Percentiles rank a stretch among this genome's conserved stretches.
phyloP scores from a whole-genome alignment of 2,329 filamentous ascomycete species.

The Coleophoma crateriformis region DNA sequence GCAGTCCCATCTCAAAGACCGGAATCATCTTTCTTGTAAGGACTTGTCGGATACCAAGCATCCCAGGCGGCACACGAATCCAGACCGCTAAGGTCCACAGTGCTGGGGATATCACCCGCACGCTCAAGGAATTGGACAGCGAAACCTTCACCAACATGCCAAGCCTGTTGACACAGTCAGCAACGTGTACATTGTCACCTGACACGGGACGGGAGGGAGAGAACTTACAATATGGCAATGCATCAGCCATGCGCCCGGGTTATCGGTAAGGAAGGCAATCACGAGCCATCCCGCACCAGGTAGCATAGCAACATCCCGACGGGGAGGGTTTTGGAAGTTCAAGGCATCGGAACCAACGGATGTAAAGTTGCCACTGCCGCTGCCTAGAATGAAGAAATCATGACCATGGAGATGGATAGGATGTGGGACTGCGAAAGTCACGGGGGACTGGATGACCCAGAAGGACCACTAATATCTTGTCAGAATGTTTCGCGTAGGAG shows the following conservation, averaged over 20 bases:
- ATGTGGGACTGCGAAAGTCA: constrained; percentile 27
- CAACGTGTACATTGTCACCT: neutral
- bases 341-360: constrained; percentile 4
- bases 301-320: constrained; percentile 42
- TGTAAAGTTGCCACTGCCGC: constrained; percentile 40
- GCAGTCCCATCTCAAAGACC: neutral
- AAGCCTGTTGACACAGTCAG: constrained; percentile 3
- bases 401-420: constrained; percentile 44
- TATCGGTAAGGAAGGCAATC: neutral
- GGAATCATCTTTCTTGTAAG: constrained; percentile 5
- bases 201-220: too few relatives aligned
- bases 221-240: constrained; percentile 9
- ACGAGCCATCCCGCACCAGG: neutral
- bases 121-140: constrained; percentile 13
- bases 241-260: neutral
- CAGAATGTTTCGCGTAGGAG: constrained; percentile 29
- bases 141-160: constrained; percentile 11
- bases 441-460: constrained; percentile 29
- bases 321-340: constrained; percentile 32
- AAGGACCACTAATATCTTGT: constrained; percentile 39
- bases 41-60: neutral
- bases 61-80: constrained; percentile 4
- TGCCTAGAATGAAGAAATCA: constrained; percentile 38
- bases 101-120: constrained; percentile 1
- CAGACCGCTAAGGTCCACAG: neutral